Conservation (phyloP, 2,329 filamentous ascomycete genomes). For the Cladosporium sp. region DNA sequence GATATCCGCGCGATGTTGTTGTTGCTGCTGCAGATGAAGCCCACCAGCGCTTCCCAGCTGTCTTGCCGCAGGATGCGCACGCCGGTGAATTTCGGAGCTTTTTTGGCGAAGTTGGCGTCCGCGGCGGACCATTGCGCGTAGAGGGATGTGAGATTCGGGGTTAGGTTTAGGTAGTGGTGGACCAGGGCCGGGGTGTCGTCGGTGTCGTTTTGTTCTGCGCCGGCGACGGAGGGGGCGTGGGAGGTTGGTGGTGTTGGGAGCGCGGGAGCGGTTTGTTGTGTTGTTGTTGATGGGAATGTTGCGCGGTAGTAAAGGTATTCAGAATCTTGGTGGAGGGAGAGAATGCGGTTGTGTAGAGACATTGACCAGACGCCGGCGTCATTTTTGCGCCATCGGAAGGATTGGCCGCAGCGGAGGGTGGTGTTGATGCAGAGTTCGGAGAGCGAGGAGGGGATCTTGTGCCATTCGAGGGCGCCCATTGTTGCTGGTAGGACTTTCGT, state of each 20-base stretch:
- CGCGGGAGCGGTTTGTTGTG: constrained; percentile 34
- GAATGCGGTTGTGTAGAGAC: constrained; percentile 77
- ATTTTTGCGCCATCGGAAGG: constrained; percentile 89
- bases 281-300: constrained; percentile 46
- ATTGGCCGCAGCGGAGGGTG: constrained; percentile 90
- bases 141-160: constrained; percentile 69
- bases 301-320: constrained; percentile 77
- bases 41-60: constrained; percentile 89
- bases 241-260: constrained; percentile 42
- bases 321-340: constrained; percentile 81
- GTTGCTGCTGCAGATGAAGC: constrained; percentile 98
- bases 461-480: constrained; percentile 66
- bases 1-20: constrained; percentile 96
- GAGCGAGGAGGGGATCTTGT: constrained; percentile 77
- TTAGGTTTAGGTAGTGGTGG: constrained; percentile 82
- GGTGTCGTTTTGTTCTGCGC: constrained; percentile 20
- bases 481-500: constrained; percentile 9
- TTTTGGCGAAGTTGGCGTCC: constrained; percentile 85
- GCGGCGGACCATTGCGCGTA: constrained; percentile 85
- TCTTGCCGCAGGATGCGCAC: constrained; percentile 92
- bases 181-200: constrained; percentile 76
- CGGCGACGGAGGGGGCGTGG: constrained; percentile 35
- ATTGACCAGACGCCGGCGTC: constrained; percentile 83
- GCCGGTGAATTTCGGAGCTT: constrained; percentile 83
- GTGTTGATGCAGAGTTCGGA: constrained; percentile 92